Evolutionary conservation across 2,329 filamentous ascomycete genomes (phyloP), one percentile per base, ranked within the genome.

Genomic region (Trichoderma koningiopsis): DNA sequence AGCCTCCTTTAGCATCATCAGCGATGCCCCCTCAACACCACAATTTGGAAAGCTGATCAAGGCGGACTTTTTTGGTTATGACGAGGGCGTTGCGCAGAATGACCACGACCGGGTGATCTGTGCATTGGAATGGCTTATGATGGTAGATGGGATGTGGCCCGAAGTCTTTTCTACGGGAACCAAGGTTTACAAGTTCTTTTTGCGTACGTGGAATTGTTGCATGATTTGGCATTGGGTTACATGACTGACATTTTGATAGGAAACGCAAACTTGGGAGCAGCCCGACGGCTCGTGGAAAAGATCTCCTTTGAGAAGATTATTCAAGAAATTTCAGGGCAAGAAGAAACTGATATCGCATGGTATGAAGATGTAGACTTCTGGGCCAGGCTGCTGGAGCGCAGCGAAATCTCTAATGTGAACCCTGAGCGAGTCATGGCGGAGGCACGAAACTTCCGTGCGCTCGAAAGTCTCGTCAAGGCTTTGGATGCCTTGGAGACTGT

Each of bases 51-150:
- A 89, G 40, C 84, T 87, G n/a, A 86, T 97, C 68, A 89, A 86
- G 76, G 82, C 86, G 6, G 88, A 91, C 70, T 92, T 97, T 75
- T 88, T 94, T 65, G 89, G 90, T 4, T 87, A 88, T 2, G 83
- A 88, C 80, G 81, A 82, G 10, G 83, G 82, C 68, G 75, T 74
- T 11, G 81, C 89, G 11, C 84, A 88, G 8, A 80, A 84, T 55
- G 87, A 91, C 70, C 90, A 95, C 71, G 88, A 91, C 73, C 79
- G 85, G 40, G 84, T 97, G 63, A 93, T 97, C 57, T 87, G 91
- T 68, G 89, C 92, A 47, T 81, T 97, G 70, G 92, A 96, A 76
- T 98, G 95, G 94, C 90, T 95, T 77, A 82, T 92, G 69, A 85
- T 92, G 68, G 86, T 95, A 10, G 88, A 91, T 61, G 90, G 87